Evolutionary conservation across 1,139 yeast genomes (phyloP).

Genomic region (Pichia sp.): DNA sequence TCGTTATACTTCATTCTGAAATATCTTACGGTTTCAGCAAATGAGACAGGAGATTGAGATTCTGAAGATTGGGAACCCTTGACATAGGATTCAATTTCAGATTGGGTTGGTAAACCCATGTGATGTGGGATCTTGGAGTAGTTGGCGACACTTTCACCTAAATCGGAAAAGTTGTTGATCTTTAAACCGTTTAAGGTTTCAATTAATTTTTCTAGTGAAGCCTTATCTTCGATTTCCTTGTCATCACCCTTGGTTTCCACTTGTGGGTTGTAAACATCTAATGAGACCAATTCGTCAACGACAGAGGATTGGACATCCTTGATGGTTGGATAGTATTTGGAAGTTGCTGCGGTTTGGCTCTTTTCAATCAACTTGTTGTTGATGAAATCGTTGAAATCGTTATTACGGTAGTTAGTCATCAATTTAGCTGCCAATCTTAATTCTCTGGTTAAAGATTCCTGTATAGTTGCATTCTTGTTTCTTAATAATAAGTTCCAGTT

Average conservation of each 20-base stretch:
- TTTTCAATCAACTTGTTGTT: conserved; percentile 57
- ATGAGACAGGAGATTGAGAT: conserved; percentile 66
- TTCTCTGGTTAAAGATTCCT: conserved; percentile 70
- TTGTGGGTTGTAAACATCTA: conserved; percentile 28
- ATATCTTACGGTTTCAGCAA: conserved; percentile 59
- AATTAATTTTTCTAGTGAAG: conserved; percentile 22
- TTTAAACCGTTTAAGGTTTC: conserved; percentile 33
- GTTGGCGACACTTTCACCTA: conserved; percentile 42
- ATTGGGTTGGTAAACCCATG: conserved; percentile 77
- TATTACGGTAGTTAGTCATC: conserved; percentile 56
- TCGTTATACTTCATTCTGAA: conserved; percentile 50
- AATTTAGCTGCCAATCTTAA: conserved; percentile 75
- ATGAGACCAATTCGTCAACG: conserved; percentile 28
- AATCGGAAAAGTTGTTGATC: conserved; percentile 31
- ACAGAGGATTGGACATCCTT: conserved; percentile 33
- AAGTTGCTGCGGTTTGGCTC: conserved; percentile 25
- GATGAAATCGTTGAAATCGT: conserved; percentile 77
- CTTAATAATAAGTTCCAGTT: conserved; percentile 68
- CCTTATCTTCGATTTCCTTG: conserved; percentile 11
- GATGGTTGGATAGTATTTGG: conserved; percentile 34
- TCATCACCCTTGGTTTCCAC: background rate
- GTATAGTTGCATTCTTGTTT: conserved; percentile 59
- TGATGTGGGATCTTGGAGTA: conserved; percentile 64
- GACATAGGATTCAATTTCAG: conserved; percentile 54
- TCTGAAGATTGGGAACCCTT: conserved; percentile 52